Evolutionary conservation across 306 rosid species (phyloP), one percentile per base, ranked within the genome.

Genomic region (Vigna hirtella): DNA sequence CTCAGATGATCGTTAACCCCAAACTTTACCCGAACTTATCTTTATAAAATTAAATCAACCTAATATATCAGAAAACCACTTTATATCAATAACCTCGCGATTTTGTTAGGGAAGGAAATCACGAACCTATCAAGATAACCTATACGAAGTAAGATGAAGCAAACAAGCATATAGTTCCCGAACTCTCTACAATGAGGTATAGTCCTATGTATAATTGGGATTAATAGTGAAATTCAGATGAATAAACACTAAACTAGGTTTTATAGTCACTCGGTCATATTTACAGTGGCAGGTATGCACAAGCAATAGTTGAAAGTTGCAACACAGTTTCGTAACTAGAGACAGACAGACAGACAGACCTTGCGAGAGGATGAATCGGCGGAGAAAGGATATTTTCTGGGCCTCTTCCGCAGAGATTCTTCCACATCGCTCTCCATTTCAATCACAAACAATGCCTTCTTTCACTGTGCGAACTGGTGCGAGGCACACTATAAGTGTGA

Each of bases 351-450:
- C 15, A 6, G 15, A 10, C 4, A 30, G 6, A 84, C 87, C 79
- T 84, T 76, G 84, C 82, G 87, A 80, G 87, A 78, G 14, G 80
- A 70, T 20, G 77, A 70, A 47, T 84, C 79, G 62, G 28, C 66
- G 20, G 84, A 26, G 10, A 76, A 79, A 0, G 82, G 75, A 26
- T 63, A 47, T 55, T 57, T 84, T 55, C 82, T 56, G 51, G 73
- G 72, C 42, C 78, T 79, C 79, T 84, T 84, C 51, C 87, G 43
- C 14, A 55, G 30, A 51, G 84, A 75, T 18, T 79, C 84, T 65
- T 79, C 84, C 2, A 76, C 59, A 30, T 84, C 87, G 79, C 87
- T 76, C 32, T 84, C 87, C 87, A 79, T 83, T 61, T 42, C 69
- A 64, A 65, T 65, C 28, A 36, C 50, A n/a, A 16, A 11, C 13